These are phyloP conservation scores for Stephania yunnanensis DNA, from an alignment of 164 flowering plant species.

Conservation along the genomic window DNA sequence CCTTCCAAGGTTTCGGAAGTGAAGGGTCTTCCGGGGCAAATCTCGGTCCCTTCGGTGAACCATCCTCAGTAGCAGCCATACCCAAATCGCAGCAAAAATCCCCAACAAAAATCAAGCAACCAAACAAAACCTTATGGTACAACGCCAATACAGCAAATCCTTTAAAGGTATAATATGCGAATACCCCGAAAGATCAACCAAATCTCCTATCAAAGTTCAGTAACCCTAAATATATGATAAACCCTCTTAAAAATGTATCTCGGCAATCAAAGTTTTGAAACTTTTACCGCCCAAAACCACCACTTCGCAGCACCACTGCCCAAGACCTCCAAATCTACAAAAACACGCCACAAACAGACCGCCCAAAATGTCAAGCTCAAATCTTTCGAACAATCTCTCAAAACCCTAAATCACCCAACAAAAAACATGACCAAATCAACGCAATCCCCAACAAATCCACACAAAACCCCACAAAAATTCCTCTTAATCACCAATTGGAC, in stretches of 20 bases:
- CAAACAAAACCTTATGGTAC: not conserved
- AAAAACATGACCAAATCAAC: not conserved
- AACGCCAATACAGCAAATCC: not conserved
- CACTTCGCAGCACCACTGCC: not conserved
- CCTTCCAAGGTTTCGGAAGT: slow-evolving; percentile 95
- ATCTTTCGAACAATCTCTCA: not conserved
- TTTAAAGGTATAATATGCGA: not conserved
- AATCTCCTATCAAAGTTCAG: not conserved
- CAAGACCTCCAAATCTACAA: not conserved
- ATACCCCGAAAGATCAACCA: not conserved
- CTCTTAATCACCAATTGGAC: not conserved
- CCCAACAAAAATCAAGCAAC: not conserved
- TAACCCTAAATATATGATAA: not conserved
- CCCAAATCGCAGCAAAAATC: not conserved
- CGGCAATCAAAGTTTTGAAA: not conserved
- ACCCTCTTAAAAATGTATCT: not conserved
- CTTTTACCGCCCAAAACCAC: not conserved
- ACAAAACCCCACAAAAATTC: not conserved
- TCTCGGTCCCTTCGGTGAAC: slow-evolving; percentile 43
- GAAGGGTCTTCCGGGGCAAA: slow-evolving; percentile 88
- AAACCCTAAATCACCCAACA: not conserved
- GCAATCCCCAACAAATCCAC: no score
- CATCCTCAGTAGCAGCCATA: slow-evolving; percentile 19
- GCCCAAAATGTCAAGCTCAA: no score
- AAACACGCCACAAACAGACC: not conserved